phyloP scores from a whole-genome alignment of 1,284 basidiomycete genomes.

The Trichosporon coremiiforme region DNA sequence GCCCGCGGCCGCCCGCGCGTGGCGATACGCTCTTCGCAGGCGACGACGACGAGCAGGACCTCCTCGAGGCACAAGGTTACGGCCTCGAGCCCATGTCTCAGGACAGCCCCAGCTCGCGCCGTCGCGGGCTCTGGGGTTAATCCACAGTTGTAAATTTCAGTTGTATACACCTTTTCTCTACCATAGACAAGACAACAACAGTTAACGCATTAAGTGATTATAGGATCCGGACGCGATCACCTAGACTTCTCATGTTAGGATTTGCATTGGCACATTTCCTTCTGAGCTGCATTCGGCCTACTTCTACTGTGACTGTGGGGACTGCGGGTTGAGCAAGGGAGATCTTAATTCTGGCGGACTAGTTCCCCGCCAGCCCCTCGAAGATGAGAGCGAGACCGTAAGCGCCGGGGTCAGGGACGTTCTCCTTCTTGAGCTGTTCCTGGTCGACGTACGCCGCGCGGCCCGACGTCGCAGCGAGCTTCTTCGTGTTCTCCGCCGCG shows the following conservation, averaged over 20 bases:
- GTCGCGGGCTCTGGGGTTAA: constrained; percentile 23
- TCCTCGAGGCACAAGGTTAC: constrained; percentile 50
- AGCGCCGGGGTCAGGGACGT: constrained; percentile 83
- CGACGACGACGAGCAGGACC: constrained; percentile 43
- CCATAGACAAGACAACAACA: too few relatives aligned
- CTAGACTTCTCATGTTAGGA: not conserved
- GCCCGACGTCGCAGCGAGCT: constrained; percentile 80
- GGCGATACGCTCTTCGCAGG: constrained; percentile 36
- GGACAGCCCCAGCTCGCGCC: not conserved
- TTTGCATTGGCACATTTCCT: not conserved
- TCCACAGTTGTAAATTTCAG: constrained; percentile 12
- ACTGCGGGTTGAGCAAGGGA: too few relatives aligned
- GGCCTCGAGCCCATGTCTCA: constrained; percentile 46
- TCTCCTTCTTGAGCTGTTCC: constrained; percentile 67
- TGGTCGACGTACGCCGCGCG: constrained; percentile 85
- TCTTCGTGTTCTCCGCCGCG: constrained; percentile 72
- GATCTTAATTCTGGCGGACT: too few relatives aligned
- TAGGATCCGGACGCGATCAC: constrained; percentile 1
- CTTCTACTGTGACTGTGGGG: too few relatives aligned
- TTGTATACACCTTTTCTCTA: constrained; percentile 4
- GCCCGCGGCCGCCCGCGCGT: constrained; percentile 28
- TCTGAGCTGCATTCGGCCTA: constrained; percentile 7
- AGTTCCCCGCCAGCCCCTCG: constrained; percentile 58
- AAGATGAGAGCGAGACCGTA: constrained; percentile 82
- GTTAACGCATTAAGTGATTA: constrained; percentile 7